Base-by-base conservation (phyloP, 768 basidiomycete genomes). In the Gymnopilus dilepis region DNA sequence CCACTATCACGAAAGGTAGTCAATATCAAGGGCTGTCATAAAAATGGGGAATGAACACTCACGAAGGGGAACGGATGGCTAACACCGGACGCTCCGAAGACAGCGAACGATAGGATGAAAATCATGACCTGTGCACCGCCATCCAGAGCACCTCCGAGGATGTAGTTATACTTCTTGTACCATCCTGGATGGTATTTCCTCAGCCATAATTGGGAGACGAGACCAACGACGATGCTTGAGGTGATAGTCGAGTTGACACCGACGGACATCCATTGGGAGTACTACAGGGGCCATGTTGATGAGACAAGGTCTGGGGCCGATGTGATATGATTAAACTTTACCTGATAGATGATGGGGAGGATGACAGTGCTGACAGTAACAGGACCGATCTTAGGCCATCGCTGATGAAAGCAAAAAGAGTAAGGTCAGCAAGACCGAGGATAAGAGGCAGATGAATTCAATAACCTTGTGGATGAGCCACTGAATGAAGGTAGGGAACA, bases 81-180 rank as follows among this genome's bases (percentile, higher is more conserved):
- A 11, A 69, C 67, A 9, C 86, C 86, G 0, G 82, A 81, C 13
- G 84, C 86, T 17, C 88, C 87, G 65, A 85, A 86, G 22, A 88
- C 85, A 2, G 86, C 85, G 69, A 88, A 89, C 0, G 86, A 85
- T 4, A 86, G 75, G 38, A 89, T 76, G 67, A 87, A 86, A 30
- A 85, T 79, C 84, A 87, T 86, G 51, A 86, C 79, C 68, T 88
- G 87, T 15, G 85, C 83, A 8, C 88, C 87, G 26, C 87, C 87
- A 66, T 88, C 86, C 34, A 88, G 74, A 6, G 84, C 89, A 41
- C 87, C 90, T 28, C 86, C 86, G 3, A 90, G 72, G 38, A 88
- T 83, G 67, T 87, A 88, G 68, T 89, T 88, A 70, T 87, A 87
- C 66, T 78, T 80, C 67, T 83, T 82, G 73, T 87, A 91, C 88